Evolutionary conservation across 768 basidiomycete genomes (phyloP).

Genomic region (Coprinopsis cinerea): DNA sequence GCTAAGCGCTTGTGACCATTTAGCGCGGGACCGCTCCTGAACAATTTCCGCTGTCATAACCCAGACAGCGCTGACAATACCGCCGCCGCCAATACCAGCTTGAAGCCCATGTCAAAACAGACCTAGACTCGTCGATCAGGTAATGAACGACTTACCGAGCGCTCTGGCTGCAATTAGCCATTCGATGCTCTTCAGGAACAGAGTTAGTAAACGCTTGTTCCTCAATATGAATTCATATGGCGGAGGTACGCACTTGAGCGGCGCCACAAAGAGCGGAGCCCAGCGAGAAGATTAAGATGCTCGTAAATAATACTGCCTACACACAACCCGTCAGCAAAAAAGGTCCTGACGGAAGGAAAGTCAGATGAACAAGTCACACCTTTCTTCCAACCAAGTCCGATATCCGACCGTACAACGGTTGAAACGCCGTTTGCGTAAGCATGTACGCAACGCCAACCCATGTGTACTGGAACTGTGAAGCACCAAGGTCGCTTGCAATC

Average conservation of each 20-base stretch:
- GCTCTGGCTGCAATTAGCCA: constrained; percentile 67
- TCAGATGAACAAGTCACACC: constrained; percentile 32
- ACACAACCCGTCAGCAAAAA: constrained; percentile 4
- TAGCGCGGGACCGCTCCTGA: constrained; percentile 59
- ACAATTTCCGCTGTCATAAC: constrained; percentile 83
- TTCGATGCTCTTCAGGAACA: constrained; percentile 36
- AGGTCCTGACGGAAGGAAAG: neutral
- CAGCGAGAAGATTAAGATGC: constrained; percentile 68
- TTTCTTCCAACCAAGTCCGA: constrained; percentile 79
- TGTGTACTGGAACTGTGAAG: constrained; percentile 68
- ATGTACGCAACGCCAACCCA: constrained; percentile 86
- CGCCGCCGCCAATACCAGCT: constrained; percentile 83
- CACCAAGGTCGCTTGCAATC: constrained; percentile 63
- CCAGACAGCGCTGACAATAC: constrained; percentile 84
- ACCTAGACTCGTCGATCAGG: too few species aligned
- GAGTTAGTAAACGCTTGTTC: constrained; percentile 14
- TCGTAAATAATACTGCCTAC: constrained; percentile 64
- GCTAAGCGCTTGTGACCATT: constrained; percentile 82
- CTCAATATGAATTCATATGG: constrained; percentile 13
- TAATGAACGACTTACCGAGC: constrained; percentile 25
- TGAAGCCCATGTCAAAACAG: neutral
- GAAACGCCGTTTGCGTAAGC: constrained; percentile 81
- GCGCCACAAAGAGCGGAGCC: constrained; percentile 79
- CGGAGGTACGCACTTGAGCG: constrained; percentile 48
- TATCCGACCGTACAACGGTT: constrained; percentile 75